These are phyloP conservation scores for Podospora pseudopauciseta DNA, from an alignment of 495 filamentous ascomycete genomes.

Conservation along the genomic window DNA sequence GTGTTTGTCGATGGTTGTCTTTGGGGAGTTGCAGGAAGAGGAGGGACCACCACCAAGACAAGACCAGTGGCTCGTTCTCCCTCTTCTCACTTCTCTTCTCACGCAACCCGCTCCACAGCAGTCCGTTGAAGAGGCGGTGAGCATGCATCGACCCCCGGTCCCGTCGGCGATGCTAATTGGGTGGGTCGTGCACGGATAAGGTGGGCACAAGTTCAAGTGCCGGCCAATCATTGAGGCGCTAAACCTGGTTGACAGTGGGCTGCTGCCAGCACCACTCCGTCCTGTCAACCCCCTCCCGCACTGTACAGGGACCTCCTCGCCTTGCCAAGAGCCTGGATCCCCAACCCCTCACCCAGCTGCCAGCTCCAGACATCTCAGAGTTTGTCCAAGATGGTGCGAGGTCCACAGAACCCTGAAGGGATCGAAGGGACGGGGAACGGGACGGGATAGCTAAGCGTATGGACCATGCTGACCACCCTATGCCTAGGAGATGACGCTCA, in stretches of 20 bases:
- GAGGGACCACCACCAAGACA: not conserved
- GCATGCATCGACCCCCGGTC: conserved; percentile 34
- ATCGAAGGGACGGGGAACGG: not conserved
- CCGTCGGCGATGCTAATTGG: conserved; percentile 29
- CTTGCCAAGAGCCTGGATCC: not conserved
- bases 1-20: not conserved
- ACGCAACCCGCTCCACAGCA: conserved; percentile 21
- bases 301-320: conserved; percentile 25
- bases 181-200: conserved; percentile 23
- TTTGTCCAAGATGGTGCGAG: not conserved
- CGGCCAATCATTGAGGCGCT: conserved; percentile 25
- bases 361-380: not conserved
- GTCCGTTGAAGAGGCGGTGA: conserved; percentile 41
- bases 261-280: conserved; percentile 16
- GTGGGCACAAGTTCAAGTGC: conserved; percentile 26
- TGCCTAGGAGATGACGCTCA: not conserved
- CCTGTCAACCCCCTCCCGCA: conserved; percentile 27
- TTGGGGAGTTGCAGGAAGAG: not conserved
- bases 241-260: conserved; percentile 4
- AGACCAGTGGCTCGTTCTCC: not conserved
- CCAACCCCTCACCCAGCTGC: conserved; percentile 26
- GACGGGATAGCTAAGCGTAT: not conserved
- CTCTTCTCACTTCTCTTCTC: conserved; percentile 8
- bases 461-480: not conserved
- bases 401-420: not conserved